Conservation (phyloP, 371 early-diverging fungal species). For the Choanephora cucurbitarum region DNA sequence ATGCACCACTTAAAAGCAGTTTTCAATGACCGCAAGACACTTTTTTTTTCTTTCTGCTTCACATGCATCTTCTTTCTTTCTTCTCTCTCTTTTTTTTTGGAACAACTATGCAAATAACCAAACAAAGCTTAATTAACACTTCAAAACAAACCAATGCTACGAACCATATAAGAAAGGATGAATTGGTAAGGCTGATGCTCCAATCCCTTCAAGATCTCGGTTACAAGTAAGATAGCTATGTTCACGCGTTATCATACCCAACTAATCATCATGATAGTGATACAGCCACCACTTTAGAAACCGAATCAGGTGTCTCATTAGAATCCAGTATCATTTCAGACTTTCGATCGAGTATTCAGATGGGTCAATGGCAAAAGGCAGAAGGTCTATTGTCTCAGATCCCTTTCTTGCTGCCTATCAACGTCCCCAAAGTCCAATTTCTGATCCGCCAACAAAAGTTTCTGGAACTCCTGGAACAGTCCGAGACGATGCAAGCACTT, state of each 20-base stretch:
- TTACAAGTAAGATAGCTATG: slow-evolving; percentile 63
- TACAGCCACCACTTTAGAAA: slow-evolving; percentile 62
- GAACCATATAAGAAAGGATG: slow-evolving; percentile 51
- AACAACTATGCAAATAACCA: slow-evolving; percentile 26
- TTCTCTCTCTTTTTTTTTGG: too few species aligned
- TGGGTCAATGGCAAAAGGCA: slow-evolving; percentile 76
- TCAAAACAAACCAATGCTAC: neutral
- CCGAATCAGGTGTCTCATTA: slow-evolving; percentile 71
- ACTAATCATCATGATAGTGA: slow-evolving; percentile 38
- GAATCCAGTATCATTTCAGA: slow-evolving; percentile 62
- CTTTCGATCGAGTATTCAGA: slow-evolving; percentile 66
- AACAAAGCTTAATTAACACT: slow-evolving; percentile 3
- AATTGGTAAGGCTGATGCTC: slow-evolving; percentile 83
- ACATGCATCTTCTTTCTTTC: too few species aligned
- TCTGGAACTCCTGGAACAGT: slow-evolving; percentile 72
- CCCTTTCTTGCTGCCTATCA: slow-evolving; percentile 28
- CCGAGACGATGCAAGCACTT: slow-evolving; percentile 66
- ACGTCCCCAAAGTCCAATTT: slow-evolving; percentile 49
- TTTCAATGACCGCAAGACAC: too few species aligned
- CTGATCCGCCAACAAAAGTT: slow-evolving; percentile 82
- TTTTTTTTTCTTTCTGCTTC: too few species aligned
- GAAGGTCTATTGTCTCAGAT: slow-evolving; percentile 54
- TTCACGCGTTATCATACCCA: too few species aligned
- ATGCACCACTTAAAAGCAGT: neutral
- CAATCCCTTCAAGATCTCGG: slow-evolving; percentile 86